Evolutionary conservation across 768 basidiomycete species (phyloP).

Genomic region (Phylloporus scabripes): DNA sequence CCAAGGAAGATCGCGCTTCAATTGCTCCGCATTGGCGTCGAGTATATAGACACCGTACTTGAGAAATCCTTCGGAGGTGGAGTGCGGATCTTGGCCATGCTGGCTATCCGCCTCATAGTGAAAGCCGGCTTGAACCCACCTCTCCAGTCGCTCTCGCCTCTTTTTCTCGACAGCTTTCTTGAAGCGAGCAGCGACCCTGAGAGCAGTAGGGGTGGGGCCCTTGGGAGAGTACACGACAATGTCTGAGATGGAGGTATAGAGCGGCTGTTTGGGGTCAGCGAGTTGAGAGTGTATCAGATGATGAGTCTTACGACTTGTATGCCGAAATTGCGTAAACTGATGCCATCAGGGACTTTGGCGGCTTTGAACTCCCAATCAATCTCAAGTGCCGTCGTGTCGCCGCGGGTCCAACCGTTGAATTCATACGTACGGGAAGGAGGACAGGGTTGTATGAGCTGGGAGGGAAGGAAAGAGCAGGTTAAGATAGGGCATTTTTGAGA

Average conservation of each 20-base stretch:
- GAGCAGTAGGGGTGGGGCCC: slow-evolving; percentile 49
- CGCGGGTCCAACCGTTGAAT: slow-evolving; percentile 17
- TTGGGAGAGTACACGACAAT: slow-evolving; percentile 81
- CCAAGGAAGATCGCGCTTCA: slow-evolving; percentile 28
- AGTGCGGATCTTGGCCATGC: slow-evolving; percentile 18
- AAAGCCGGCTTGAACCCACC: slow-evolving; percentile 18
- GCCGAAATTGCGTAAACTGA: slow-evolving; percentile 81
- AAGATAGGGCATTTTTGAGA: slow-evolving; percentile 32
- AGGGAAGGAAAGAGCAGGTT: slow-evolving; percentile 48
- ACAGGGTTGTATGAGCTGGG: slow-evolving; percentile 37
- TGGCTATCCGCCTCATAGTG: slow-evolving; percentile 2
- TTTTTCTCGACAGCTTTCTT: slow-evolving; percentile 57
- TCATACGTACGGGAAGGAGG: slow-evolving; percentile 17
- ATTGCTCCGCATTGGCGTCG: slow-evolving; percentile 23
- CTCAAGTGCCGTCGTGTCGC: slow-evolving; percentile 13
- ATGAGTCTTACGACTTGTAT: slow-evolving; percentile 71
- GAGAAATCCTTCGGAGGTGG: slow-evolving; percentile 24
- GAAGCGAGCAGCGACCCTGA: slow-evolving; percentile 61
- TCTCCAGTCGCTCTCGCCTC: slow-evolving; percentile 40
- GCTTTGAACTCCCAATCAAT: slow-evolving; percentile 63
- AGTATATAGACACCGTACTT: slow-evolving; percentile 29
- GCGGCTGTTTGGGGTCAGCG: slow-evolving; percentile 46
- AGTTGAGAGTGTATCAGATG: background rate
- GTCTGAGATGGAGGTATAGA: slow-evolving; percentile 85
- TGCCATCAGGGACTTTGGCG: slow-evolving; percentile 71